phyloP scores from a whole-genome alignment of 441 rosid species.

The Erysimum cheiri region DNA sequence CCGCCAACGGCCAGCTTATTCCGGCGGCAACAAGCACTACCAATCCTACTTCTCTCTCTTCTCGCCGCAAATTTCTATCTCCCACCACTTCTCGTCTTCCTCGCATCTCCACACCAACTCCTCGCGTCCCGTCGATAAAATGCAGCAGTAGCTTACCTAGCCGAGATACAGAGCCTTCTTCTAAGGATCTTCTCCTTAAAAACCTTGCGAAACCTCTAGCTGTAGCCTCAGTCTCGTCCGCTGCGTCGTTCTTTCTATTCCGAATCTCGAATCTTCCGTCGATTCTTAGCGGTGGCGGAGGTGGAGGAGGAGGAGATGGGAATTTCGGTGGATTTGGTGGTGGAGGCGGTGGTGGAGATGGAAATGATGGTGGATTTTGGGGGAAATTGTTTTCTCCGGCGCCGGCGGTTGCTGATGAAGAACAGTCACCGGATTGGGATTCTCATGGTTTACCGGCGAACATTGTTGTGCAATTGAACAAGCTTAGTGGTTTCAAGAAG shows the following conservation, averaged over 20 bases:
- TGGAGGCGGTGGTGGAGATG: slow-evolving; percentile 48
- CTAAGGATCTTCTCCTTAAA: slow-evolving; percentile 38
- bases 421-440: slow-evolving; percentile 79
- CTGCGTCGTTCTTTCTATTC: slow-evolving; percentile 51
- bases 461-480: slow-evolving; percentile 74
- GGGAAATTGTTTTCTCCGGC: slow-evolving; percentile 51
- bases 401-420: slow-evolving; percentile 72
- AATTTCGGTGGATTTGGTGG: slow-evolving; percentile 44
- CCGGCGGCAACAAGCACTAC: slow-evolving; percentile 33
- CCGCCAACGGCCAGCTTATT: slow-evolving; percentile 38
- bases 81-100: slow-evolving; percentile 45
- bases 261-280: slow-evolving; percentile 42
- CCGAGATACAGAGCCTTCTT: slow-evolving; percentile 49
- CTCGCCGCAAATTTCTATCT: slow-evolving; percentile 38
- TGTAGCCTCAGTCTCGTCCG: slow-evolving; percentile 54
- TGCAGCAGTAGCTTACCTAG: slow-evolving; percentile 50
- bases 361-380: slow-evolving; percentile 64
- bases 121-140: slow-evolving; percentile 50
- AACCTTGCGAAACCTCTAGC: slow-evolving; percentile 51
- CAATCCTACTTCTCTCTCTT: slow-evolving; percentile 35
- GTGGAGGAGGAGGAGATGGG: slow-evolving; percentile 43
- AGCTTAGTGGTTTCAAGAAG: slow-evolving; percentile 81
- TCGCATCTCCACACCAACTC: slow-evolving; percentile 35
- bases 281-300: slow-evolving; percentile 42
- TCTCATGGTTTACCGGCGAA: slow-evolving; percentile 92